Evolutionary conservation across 2,329 filamentous ascomycete genomes (phyloP), one percentile per base, ranked within the genome.

Genomic region (Magnaporthiopsis rhizophila): DNA sequence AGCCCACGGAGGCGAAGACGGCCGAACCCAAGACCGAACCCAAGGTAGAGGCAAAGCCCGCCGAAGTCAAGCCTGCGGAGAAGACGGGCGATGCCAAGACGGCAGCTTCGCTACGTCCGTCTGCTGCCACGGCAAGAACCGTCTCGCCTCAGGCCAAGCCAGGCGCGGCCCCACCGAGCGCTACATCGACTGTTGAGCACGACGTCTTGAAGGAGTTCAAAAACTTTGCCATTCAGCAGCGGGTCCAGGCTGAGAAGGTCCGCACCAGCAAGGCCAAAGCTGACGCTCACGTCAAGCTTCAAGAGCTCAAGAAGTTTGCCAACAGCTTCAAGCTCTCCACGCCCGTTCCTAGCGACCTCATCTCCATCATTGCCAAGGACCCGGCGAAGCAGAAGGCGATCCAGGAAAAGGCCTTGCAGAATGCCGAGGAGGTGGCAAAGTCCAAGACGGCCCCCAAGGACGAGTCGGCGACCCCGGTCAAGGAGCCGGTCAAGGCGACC

Each of bases 321-420:
- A 86, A 88, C 69, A 95, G 86, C 73, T 99, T 99, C 82, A 98
- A 98, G 78, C 84, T 99, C 24, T 89, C 90, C 62, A 97, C 94
- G 3, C 92, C 93, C 7, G 92, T 99, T 13, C 95, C 95, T 1
- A 88, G 86, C 62, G 95, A 99, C 75, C 79, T 99, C 50, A 92
- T 99, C 34, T 89, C 91, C 1, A 99, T 99, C 69, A 89, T 99
- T 66, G 94, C 95, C 65, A 99, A 98, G 74, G 95, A 99, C 73
- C 92, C 92, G n/a, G 84, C 81, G 59, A 99, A 97, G 79, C 95
- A 98, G 76, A 88, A 92, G 71, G 87, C 93, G 72, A 98, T 99
- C 67, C 89, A 97, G 72, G 89, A 92, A 70, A 96, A 93, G 75
- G 92, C 92, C 1, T 86, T 91, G 66, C 86, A 87, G 72, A 89